phyloP scores from a whole-genome alignment of 495 filamentous ascomycete genomes.

The Podospora tetraspora region DNA sequence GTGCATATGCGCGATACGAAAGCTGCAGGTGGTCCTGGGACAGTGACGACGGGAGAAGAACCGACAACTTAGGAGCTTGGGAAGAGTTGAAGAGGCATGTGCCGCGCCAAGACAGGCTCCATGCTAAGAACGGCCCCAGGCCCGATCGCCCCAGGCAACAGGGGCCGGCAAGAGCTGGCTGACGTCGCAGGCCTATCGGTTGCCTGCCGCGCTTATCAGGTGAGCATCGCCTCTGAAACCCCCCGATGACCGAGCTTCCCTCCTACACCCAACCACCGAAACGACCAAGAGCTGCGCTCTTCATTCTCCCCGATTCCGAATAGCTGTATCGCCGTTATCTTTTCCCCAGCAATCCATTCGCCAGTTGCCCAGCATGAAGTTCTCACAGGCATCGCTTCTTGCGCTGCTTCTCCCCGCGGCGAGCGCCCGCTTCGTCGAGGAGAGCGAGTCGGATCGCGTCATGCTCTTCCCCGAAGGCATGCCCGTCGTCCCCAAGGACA shows the following conservation, averaged over 20 bases:
- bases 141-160: neutral
- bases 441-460: slow-evolving; percentile 39
- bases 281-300: slow-evolving; percentile 1
- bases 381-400: slow-evolving; percentile 43
- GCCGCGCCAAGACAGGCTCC: neutral
- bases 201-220: neutral
- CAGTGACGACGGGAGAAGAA: too few species aligned
- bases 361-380: slow-evolving; percentile 26
- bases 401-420: slow-evolving; percentile 45
- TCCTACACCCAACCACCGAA: neutral
- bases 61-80: too few species aligned
- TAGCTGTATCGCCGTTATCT: neutral
- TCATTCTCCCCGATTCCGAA: neutral
- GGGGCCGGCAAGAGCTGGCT: neutral
- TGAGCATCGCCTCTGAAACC: neutral
- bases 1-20: too few species aligned
- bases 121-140: neutral
- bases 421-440: slow-evolving; percentile 48
- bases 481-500: slow-evolving; percentile 27
- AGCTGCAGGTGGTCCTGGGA: too few species aligned
- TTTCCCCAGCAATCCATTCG: neutral
- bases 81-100: too few species aligned
- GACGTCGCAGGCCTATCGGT: neutral
- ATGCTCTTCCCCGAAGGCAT: slow-evolving; percentile 32
- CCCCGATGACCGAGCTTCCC: neutral